Conservation (phyloP, 1,284 basidiomycete genomes). For the Ceratobasidium sp. region DNA sequence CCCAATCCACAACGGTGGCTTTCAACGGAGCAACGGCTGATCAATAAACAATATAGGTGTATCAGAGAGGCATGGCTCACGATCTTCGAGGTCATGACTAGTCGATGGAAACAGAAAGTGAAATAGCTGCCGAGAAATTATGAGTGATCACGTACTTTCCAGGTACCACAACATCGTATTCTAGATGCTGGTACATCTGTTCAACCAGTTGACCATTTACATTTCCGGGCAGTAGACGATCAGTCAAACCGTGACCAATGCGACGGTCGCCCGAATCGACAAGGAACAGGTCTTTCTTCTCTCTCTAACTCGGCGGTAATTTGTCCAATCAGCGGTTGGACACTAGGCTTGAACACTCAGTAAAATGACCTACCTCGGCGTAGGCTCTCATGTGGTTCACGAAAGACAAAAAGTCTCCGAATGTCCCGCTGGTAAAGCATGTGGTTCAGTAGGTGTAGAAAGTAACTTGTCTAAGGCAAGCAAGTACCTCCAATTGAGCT, state of each 20-base stretch:
- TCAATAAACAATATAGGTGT: not conserved
- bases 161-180: constrained; percentile 14
- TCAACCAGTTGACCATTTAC: constrained; percentile 13
- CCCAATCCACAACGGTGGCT: not conserved
- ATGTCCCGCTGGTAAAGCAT: constrained; percentile 17
- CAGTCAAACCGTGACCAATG: constrained; percentile 32
- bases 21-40: not conserved
- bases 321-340: too few species aligned
- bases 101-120: not conserved
- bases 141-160: constrained; percentile 7
- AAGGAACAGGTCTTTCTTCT: constrained; percentile 9
- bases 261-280: constrained; percentile 26
- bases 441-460: not conserved
- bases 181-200: not conserved
- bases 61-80: not conserved
- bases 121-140: not conserved
- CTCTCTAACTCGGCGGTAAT: too few species aligned
- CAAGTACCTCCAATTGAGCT: constrained; percentile 12
- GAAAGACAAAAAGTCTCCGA: constrained; percentile 34
- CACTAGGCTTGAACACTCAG: too few species aligned
- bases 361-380: not conserved
- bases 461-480: too few species aligned
- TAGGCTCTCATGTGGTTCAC: constrained; percentile 2
- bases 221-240: constrained; percentile 4
- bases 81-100: constrained; percentile 26